phyloP scores from a whole-genome alignment of 768 basidiomycete species.

The Russula vinacea region DNA sequence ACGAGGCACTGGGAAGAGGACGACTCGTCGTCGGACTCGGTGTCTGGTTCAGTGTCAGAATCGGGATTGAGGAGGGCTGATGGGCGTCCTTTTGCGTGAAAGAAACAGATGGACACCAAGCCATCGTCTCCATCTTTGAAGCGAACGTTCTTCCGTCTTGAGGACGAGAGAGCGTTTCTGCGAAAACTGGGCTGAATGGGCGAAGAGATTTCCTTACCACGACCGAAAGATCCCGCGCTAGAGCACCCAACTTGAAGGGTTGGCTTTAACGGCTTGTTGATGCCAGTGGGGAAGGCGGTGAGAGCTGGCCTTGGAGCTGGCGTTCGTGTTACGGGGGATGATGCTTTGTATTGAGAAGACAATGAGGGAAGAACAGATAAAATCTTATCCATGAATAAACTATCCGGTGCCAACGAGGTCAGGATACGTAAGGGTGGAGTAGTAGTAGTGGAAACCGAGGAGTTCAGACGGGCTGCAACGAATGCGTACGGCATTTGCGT shows the following conservation, averaged over 20 bases:
- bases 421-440: not conserved
- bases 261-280: not conserved
- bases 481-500: constrained; percentile 14
- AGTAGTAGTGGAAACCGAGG: not conserved
- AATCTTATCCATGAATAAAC: not conserved
- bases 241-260: constrained; percentile 10
- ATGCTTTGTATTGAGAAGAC: not conserved
- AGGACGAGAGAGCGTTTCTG: not conserved
- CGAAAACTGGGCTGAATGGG: not conserved
- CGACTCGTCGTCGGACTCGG: not conserved
- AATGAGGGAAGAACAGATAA: not conserved
- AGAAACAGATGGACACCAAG: constrained; percentile 10
- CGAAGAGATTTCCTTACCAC: not conserved
- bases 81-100: constrained; percentile 13
- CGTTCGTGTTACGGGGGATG: not conserved
- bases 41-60: constrained; percentile 12
- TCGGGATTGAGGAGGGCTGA: constrained; percentile 4
- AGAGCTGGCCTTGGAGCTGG: not conserved
- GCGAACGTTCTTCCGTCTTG: constrained; percentile 1
- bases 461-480: not conserved
- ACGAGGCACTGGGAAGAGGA: not conserved
- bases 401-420: not conserved
- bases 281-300: not conserved
- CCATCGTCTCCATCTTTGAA: constrained; percentile 11
- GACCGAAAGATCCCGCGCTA: not conserved